These are phyloP conservation scores for Penicillium pulvis DNA, from an alignment of 495 filamentous ascomycete species.

Conservation along the genomic window DNA sequence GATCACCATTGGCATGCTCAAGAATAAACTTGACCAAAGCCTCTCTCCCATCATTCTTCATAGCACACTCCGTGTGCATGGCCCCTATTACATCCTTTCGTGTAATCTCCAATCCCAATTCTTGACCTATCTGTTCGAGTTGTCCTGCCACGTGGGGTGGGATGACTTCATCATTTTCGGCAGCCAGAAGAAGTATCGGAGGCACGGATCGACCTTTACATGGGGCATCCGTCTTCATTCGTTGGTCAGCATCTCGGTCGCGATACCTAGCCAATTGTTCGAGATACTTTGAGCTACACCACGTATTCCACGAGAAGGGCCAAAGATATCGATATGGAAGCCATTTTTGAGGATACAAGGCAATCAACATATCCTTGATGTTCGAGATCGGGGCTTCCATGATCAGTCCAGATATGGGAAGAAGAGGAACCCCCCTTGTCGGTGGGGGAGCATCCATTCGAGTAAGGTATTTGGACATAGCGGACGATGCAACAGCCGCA, in stretches of 20 bases:
- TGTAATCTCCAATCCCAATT: constrained; percentile 33
- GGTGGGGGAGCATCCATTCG: constrained; percentile 20
- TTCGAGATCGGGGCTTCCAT: constrained; percentile 79
- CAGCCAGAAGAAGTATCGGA: constrained; percentile 60
- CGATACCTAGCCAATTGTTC: constrained; percentile 34
- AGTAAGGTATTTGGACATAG: constrained; percentile 50
- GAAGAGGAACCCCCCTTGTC: constrained; percentile 8
- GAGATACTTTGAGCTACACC: constrained; percentile 47
- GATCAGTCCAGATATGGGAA: constrained; percentile 54
- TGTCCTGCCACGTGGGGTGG: constrained; percentile 56
- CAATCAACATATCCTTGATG: constrained; percentile 70
- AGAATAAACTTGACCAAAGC: constrained; percentile 42
- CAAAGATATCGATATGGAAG: constrained; percentile 69
- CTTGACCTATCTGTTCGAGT: constrained; percentile 41
- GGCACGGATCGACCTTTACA: constrained; percentile 14
- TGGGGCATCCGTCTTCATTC: background rate
- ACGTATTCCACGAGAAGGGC: constrained; percentile 56
- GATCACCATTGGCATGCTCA: background rate
- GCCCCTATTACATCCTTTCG: constrained; percentile 45
- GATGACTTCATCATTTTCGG: constrained; percentile 69
- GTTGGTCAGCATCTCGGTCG: constrained; percentile 5
- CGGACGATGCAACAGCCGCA: constrained; percentile 53
- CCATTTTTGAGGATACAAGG: constrained; percentile 81
- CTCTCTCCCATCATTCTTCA: constrained; percentile 42
- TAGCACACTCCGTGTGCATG: constrained; percentile 54